These are phyloP conservation scores for Puccinia horiana DNA, from an alignment of 1,284 basidiomycete species.

Conservation along the genomic window DNA sequence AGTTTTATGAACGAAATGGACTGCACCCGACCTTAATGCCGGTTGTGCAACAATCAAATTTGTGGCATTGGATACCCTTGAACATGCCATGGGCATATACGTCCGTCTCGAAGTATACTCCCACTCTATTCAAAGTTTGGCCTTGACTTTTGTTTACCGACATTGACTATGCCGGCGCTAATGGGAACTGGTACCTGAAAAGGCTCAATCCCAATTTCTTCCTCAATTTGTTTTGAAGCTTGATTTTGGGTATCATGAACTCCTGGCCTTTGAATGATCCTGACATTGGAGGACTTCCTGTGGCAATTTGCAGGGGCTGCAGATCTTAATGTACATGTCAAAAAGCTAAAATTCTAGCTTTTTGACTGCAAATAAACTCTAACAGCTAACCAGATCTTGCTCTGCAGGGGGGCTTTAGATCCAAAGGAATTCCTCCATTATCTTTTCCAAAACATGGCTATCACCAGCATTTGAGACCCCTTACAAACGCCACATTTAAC, in stretches of 20 bases:
- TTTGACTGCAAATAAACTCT: too few relatives aligned
- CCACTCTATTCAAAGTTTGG: not conserved
- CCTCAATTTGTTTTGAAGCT: not conserved
- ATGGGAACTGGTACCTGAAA: not conserved
- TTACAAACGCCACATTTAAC: not conserved
- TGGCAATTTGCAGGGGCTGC: too few relatives aligned
- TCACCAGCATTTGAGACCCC: not conserved
- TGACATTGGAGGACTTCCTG: too few relatives aligned
- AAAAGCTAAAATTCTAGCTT: too few relatives aligned
- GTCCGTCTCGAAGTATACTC: not conserved
- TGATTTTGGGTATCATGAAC: not conserved
- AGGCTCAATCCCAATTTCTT: not conserved
- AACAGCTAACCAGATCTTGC: too few relatives aligned
- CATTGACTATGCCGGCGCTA: not conserved
- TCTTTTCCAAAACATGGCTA: not conserved
- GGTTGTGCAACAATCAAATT: too few relatives aligned
- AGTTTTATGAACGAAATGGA: too few relatives aligned
- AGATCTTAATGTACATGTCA: too few relatives aligned
- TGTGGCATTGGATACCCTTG: too few relatives aligned
- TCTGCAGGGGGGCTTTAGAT: not conserved
- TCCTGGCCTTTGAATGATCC: not conserved
- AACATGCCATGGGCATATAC: slow-evolving; percentile 3
- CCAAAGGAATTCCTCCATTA: too few relatives aligned
- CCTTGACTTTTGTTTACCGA: not conserved
- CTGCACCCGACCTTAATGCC: too few relatives aligned